Conservation (phyloP, 83 land plant genomes). For the Isoetes engelmannii region DNA sequence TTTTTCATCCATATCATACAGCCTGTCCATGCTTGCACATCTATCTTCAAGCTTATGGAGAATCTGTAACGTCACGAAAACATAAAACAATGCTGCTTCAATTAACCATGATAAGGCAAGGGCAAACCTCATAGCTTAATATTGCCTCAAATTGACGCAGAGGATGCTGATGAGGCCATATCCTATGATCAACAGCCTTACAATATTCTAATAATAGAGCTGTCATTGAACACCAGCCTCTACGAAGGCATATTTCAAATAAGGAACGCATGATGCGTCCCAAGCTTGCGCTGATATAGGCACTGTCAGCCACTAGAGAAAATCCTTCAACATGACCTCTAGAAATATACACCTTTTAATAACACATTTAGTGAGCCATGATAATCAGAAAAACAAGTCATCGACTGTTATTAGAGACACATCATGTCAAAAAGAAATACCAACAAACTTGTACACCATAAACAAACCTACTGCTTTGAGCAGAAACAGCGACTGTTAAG, state of each 20-base stretch:
- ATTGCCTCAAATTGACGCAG: constrained; percentile 86
- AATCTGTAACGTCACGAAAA: constrained; percentile 37
- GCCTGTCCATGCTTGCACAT: constrained; percentile 56
- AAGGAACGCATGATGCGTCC: constrained; percentile 94
- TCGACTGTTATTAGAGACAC: too few species aligned
- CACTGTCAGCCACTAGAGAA: constrained; percentile 83
- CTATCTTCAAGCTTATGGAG: constrained; percentile 85
- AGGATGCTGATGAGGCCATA: constrained; percentile 99
- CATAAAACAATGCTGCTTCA: constrained; percentile 7
- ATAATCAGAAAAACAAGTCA: too few species aligned
- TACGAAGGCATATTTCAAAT: constrained; percentile 90
- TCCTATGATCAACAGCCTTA: constrained; percentile 95
- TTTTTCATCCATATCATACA: constrained; percentile 88
- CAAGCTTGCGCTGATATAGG: constrained; percentile 92
- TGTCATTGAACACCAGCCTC: constrained; percentile 93
- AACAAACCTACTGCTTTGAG: too few species aligned
- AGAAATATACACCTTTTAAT: constrained; percentile 67
- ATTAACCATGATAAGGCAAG: neutral
- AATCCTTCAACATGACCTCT: constrained; percentile 70
- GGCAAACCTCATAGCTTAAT: constrained; percentile 59
- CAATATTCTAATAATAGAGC: constrained; percentile 77
- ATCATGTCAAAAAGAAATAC: too few species aligned
- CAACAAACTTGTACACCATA: too few species aligned
- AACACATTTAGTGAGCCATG: neutral
- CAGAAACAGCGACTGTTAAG: too few species aligned